Conservation (phyloP, 2,329 filamentous ascomycete genomes). For the Akanthomyces muscarius region DNA sequence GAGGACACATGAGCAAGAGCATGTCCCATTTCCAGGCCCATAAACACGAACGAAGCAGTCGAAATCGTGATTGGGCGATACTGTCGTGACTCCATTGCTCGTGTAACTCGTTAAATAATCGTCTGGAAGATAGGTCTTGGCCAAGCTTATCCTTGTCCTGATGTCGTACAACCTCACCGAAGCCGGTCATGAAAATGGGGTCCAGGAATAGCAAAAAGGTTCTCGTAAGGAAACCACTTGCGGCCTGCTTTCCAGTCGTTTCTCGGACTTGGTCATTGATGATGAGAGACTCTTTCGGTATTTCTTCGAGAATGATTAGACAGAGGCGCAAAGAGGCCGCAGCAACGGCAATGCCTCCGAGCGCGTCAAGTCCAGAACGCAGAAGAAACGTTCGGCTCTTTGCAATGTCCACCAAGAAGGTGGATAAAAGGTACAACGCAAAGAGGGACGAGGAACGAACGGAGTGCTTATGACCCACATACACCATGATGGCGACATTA, state of each 20-base stretch:
- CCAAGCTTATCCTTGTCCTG: too few relatives aligned
- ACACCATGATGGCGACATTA: neutral
- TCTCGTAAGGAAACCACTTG: neutral
- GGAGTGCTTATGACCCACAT: constrained; percentile 30
- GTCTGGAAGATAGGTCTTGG: neutral
- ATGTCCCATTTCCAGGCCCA: constrained; percentile 3
- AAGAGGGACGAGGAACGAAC: constrained; percentile 31
- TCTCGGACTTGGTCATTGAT: neutral
- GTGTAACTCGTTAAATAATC: neutral
- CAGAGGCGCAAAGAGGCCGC: constrained; percentile 26
- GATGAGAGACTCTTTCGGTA: constrained; percentile 23
- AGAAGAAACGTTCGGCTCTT: constrained; percentile 32
- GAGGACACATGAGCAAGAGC: neutral
- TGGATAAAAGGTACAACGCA: constrained; percentile 29
- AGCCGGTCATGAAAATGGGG: neutral
- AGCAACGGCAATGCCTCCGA: constrained; percentile 27
- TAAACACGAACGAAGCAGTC: neutral
- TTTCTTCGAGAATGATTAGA: constrained; percentile 30
- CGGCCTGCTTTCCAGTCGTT: neutral
- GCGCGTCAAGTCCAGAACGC: constrained; percentile 21
- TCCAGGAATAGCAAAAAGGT: neutral
- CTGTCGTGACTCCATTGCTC: neutral
- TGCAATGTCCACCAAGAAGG: constrained; percentile 31
- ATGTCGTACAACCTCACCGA: neutral
- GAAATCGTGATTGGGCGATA: neutral